Conservation (phyloP, 306 rosid genomes). For the Erythrophleum fordii region DNA sequence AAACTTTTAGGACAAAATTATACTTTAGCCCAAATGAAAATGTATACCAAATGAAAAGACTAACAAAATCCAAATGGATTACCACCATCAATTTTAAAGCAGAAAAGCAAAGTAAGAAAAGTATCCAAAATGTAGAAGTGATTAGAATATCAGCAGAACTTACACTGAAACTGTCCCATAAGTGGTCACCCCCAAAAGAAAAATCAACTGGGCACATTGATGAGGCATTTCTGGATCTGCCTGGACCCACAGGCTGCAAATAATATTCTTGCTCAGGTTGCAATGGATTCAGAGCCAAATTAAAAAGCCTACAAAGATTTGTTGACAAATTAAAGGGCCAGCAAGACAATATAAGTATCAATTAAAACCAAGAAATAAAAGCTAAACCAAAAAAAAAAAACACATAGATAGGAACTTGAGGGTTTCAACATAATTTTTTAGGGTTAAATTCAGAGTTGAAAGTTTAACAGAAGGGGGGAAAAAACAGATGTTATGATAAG, state of each 20-base stretch:
- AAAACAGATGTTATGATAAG: not conserved
- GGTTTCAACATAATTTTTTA: constrained; percentile 8
- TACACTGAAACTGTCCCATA: constrained; percentile 96
- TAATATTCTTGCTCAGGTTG: constrained; percentile 97
- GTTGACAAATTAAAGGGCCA: constrained; percentile 21
- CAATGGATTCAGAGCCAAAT: constrained; percentile 74
- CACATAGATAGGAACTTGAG: not conserved
- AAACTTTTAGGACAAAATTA: not conserved
- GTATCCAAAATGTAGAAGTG: constrained; percentile 6
- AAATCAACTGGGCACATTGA: constrained; percentile 90
- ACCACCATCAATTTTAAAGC: not conserved
- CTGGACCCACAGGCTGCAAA: constrained; percentile 82
- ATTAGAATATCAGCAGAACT: constrained; percentile 49
- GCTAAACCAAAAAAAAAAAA: not conserved
- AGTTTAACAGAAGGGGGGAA: constrained; percentile 6
- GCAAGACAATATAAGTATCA: constrained; percentile 21
- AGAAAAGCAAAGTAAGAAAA: constrained; percentile 21
- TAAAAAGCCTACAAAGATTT: constrained; percentile 74
- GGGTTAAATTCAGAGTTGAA: not conserved
- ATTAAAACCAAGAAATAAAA: constrained; percentile 31
- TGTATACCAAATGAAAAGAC: constrained; percentile 3
- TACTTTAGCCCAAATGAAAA: not conserved
- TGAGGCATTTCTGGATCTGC: constrained; percentile 80
- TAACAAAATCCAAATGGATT: not conserved
- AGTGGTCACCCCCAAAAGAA: constrained; percentile 93